Evolutionary conservation across 73 alveolate genomes (phyloP), one percentile per base, ranked within the genome.

Genomic region (Effrenium voratum): DNA sequence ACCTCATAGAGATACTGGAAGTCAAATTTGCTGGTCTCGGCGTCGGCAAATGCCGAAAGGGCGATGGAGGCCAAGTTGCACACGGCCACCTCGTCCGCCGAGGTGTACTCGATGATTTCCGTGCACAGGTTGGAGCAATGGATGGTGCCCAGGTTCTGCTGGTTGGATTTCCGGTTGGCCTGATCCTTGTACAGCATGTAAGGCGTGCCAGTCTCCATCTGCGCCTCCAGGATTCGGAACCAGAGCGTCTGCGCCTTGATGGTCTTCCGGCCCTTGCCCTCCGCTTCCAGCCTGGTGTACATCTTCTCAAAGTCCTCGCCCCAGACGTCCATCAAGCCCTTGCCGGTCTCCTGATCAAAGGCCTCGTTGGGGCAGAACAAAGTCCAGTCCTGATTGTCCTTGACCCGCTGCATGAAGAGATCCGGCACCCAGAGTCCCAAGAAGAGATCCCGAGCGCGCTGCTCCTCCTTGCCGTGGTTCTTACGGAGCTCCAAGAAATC

Each of bases 391-490:
- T 99, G 99, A 95, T 99, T 99, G 59, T 70, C 99, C 98, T 98
- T 99, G 38, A 99, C 99, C 72, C 99, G 99, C 98, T 99, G 83
- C 99, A 99, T 99, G 99, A 99, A 99, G 41, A 99, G 99, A 91
- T 99, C 99, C n/a, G 99, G 99, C 57, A 99, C 95, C 99, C 99
- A 99, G 40, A 99, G 99, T 32, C 99, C 99, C 90, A 86, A 99
- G 99, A 99, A 99, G 41, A 99, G 99, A 96, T 99, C 99, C 94
- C 99, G 95, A 36, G 99, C 99, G 45, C 93, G 99, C 70, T 99
- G 99, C 99, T 99, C 99, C 99, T 99, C 99, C 90, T 99, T 99
- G 85, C 99, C 99, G 98, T 94, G 99, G 99, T 99, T 99, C 99
- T 99, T 99, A 93, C 99, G 98, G 80, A 99, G 99, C 84, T 99